These are phyloP conservation scores for Leccinum pachyderme DNA, from an alignment of 1,284 basidiomycete species.

Conservation along the genomic window DNA sequence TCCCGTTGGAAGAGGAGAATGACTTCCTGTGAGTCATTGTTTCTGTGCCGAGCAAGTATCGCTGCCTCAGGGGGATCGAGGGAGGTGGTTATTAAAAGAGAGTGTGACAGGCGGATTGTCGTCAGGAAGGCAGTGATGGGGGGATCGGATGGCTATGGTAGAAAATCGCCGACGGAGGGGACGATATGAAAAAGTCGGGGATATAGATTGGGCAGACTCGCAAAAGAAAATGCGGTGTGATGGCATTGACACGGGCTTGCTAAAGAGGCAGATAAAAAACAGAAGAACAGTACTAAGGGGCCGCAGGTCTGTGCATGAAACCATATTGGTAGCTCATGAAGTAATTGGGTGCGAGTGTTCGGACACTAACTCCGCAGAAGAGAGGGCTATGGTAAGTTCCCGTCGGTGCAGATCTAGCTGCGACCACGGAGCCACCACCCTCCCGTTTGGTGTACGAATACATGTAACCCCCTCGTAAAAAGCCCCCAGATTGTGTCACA, in stretches of 20 bases:
- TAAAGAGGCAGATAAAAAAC: constrained; percentile 28
- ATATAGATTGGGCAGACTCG: constrained; percentile 31
- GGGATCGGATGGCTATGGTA: constrained; percentile 24
- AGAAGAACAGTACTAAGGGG: constrained; percentile 28
- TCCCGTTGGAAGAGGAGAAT: constrained; percentile 38
- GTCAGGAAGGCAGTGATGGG: constrained; percentile 22
- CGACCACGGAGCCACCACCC: constrained; percentile 23
- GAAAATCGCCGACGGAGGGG: constrained; percentile 27
- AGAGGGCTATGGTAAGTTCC: constrained; percentile 21
- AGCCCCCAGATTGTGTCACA: constrained; percentile 20
- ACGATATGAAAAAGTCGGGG: constrained; percentile 26
- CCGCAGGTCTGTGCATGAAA: constrained; percentile 34
- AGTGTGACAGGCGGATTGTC: constrained; percentile 17
- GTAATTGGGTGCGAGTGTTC: constrained; percentile 30
- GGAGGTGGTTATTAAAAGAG: constrained; percentile 26
- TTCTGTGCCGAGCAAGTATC: constrained; percentile 9
- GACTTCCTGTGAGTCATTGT: constrained; percentile 29
- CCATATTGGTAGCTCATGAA: constrained; percentile 33
- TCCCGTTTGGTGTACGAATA: constrained; percentile 10
- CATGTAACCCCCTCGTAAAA: constrained; percentile 5
- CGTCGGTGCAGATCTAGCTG: constrained; percentile 29
- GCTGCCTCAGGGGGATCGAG: constrained; percentile 19
- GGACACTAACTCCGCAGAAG: constrained; percentile 34
- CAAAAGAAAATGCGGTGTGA: constrained; percentile 34
- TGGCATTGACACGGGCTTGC: constrained; percentile 29